A percentile compares a stretch with the other conserved stretches of the same genome.
Conservation (phyloP, 768 basidiomycete genomes). For the Galerina marginata region DNA sequence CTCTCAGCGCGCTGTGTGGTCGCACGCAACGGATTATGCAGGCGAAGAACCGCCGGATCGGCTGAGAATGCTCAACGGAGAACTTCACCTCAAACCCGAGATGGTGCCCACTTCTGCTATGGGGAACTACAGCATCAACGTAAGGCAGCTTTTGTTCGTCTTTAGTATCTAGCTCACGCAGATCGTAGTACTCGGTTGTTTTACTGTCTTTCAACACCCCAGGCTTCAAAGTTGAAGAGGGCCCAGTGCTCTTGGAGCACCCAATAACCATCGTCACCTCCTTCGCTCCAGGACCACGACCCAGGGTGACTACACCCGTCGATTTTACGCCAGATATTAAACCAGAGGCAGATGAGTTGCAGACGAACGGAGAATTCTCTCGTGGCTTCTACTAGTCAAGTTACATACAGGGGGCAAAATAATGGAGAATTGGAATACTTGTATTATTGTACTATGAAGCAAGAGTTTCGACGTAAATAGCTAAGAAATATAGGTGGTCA, state of each 20-base stretch:
- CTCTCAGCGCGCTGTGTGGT: conserved; percentile 23
- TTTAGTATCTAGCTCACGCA: background rate
- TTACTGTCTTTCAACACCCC: conserved; percentile 41
- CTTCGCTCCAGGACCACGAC: conserved; percentile 31
- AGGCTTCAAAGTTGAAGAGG: conserved; percentile 30
- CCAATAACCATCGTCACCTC: conserved; percentile 37
- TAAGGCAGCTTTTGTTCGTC: conserved; percentile 15
- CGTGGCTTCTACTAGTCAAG: conserved; percentile 13
- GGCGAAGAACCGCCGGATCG: conserved; percentile 25
- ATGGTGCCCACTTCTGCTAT: conserved; percentile 42
- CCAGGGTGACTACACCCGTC: conserved; percentile 33
- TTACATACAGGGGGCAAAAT: background rate
- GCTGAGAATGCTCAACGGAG: conserved; percentile 36
- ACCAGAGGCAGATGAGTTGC: conserved; percentile 5
- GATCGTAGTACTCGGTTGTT: conserved; percentile 38
- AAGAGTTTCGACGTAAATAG: background rate
- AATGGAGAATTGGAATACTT: background rate
- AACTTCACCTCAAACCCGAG: conserved; percentile 39
- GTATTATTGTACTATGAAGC: background rate
- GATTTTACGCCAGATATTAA: conserved; percentile 23
- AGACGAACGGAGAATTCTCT: conserved; percentile 5
- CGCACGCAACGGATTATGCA: conserved; percentile 4
- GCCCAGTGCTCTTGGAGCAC: conserved; percentile 31
- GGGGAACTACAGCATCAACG: conserved; percentile 42
- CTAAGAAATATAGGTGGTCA: conserved; percentile 8